Conservation (phyloP, 768 basidiomycete species). For the Auriscalpium orientale region DNA sequence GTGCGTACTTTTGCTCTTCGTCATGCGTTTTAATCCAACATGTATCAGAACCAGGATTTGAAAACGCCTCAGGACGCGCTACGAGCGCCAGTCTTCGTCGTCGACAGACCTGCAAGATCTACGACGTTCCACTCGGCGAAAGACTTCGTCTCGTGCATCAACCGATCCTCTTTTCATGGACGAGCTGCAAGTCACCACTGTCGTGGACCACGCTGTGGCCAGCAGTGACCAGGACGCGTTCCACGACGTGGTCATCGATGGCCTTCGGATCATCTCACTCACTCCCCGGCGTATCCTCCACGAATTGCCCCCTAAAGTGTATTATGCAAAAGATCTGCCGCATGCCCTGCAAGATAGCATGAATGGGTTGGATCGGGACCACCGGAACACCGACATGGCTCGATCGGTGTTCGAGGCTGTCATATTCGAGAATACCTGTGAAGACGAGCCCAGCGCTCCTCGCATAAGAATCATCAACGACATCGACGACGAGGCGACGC, state of each 20-base stretch:
- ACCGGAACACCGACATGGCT: conserved; percentile 35
- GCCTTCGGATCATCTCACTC: conserved; percentile 4
- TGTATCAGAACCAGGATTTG: neutral
- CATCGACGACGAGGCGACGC: conserved; percentile 57
- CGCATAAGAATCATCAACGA: conserved; percentile 60
- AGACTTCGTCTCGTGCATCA: too few relatives aligned
- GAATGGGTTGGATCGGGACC: conserved; percentile 40
- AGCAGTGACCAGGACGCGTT: neutral
- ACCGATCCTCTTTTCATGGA: too few relatives aligned
- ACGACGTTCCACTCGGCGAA: neutral
- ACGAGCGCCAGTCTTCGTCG: neutral
- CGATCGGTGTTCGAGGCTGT: conserved; percentile 53
- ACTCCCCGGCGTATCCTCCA: conserved; percentile 11
- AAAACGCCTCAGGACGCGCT: neutral
- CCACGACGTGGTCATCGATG: neutral
- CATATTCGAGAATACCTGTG: conserved; percentile 56
- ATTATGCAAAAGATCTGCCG: conserved; percentile 44
- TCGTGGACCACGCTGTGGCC: too few relatives aligned
- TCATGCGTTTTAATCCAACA: neutral
- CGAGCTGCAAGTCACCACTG: too few relatives aligned
- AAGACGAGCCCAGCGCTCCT: conserved; percentile 65
- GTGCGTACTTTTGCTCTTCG: neutral
- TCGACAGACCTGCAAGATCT: neutral
- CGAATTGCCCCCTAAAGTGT: conserved; percentile 19
- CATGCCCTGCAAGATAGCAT: conserved; percentile 59